Base-by-base conservation (phyloP, 768 basidiomycete species). In the Psilocybe sp. region DNA sequence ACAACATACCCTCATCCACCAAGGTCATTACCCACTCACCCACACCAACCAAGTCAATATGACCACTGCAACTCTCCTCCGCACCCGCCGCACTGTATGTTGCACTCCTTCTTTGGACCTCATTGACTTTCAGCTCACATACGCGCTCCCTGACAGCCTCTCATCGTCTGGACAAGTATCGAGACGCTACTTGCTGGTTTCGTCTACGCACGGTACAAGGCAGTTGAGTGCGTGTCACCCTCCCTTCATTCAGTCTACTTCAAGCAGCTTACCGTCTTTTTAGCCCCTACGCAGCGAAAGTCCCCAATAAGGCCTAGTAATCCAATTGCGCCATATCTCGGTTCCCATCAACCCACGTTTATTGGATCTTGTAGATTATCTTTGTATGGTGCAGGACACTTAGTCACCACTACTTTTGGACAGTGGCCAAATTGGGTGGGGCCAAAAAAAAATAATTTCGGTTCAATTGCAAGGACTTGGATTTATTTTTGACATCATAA, bases 161-260 rank as follows among this genome's bases (percentile, higher is more conserved):
- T 74, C 44, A 53, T 65, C 18, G 44, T 72, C 35, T 72, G 70
- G 70, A 60, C 60, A 33, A 51, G 61, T 20, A 55, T 71, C 38
- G 66, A 74, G 58, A 62, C 70, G 12, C 37, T 61, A 3, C 50
- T 72, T 12, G 57, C 63, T 16, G 60, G 57, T 10, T 56, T 63
- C 32, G 63, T 67, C 16, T 69, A 61, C 56, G 54, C 58, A 52
- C 56, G 67, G 15, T 66, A 65, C 51, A 55, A 55, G 42, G 60
- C 60, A 39, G 56, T 58, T 49, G 53, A 52, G 66, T 64, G 49
- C 46, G 63, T 46, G 16, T 16, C 16, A 37, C 39, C 31, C 11
- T 15, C 3, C 15, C 10, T 13, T 6, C 9, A 35, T 35, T 13
- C 12, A 14, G 20, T 46, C 35, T 18, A 18, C 20, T 49, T 32